Base-by-base conservation (phyloP, 1,284 basidiomycete genomes). In the Rugiboletus extremiorientalis region DNA sequence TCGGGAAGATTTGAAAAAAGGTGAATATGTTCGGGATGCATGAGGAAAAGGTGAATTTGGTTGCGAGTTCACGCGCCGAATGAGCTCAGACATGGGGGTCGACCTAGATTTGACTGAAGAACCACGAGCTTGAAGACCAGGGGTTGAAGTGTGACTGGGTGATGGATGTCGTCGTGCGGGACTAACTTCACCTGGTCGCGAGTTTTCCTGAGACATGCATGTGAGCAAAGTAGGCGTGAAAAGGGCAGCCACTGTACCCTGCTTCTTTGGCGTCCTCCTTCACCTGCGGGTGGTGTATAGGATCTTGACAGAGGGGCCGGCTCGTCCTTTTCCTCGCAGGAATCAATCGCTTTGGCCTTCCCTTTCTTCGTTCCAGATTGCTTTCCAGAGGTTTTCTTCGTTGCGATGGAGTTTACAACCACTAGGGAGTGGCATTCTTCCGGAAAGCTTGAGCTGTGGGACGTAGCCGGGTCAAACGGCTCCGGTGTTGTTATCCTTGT, bases 61-160 rank as follows among this genome's bases (percentile, higher is more conserved):
- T 55, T 81, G 77, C 1, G 86, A 84, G 64, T 85, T 86, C 38
- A 83, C 88, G 52, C 84, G 85, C 46, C 83, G 79, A 58, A 91
- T 88, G 55, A 91, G 80, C 66, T 90, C 88, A 47, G 84, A 81
- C 86, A 91, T 88, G 11, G 86, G 80, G 10, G 82, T 82, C 23
- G 77, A 73, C 64, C 78, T 83, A 28, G 74, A 42, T 49, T 63
- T 72, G 50, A 61, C 38, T 31, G 60, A 58, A 22, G 55, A 44
- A 6, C 42, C 40, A 44, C 58, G 68, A 40, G 9, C 38, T 33
- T 42, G 55, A 6, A 11, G 41, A 45, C 33, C n/a, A 41, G 61
- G 15, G 1, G 54, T 43, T 18, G 60, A 46, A 20, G 45, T 50
- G 5, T 31, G 50, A 12, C 65, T 56, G 27, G 41, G 48, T 31